phyloP scores from a whole-genome alignment of 177 flowering plant species.

The Vitis hybrid region DNA sequence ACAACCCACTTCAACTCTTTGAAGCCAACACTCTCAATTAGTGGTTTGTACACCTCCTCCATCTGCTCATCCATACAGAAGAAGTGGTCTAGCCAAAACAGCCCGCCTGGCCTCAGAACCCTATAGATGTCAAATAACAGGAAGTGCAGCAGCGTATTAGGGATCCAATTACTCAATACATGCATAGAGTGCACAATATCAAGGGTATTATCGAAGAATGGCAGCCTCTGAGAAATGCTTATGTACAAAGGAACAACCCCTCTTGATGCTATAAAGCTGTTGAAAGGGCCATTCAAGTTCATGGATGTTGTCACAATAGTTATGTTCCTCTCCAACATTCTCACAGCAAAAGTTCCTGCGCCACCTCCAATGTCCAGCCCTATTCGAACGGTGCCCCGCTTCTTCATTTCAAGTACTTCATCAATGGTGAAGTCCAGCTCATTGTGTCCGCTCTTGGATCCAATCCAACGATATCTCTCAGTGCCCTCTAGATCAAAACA shows the following conservation, averaged over 20 bases:
- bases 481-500: constrained; percentile 57
- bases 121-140: constrained; percentile 60
- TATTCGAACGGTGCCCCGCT: constrained; percentile 49
- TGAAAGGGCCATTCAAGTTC: constrained; percentile 71
- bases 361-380: constrained; percentile 81
- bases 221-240: constrained; percentile 66
- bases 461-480: constrained; percentile 47
- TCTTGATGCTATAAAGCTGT: constrained; percentile 59
- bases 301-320: constrained; percentile 64
- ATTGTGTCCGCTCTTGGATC: not conserved
- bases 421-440: constrained; percentile 53
- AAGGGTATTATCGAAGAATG: constrained; percentile 69
- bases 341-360: constrained; percentile 52
- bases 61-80: constrained; percentile 51
- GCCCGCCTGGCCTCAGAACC: constrained; percentile 74
- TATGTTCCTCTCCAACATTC: constrained; percentile 58
- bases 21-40: constrained; percentile 57
- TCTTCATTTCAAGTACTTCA: constrained; percentile 41
- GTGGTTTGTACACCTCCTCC: constrained; percentile 43
- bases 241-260: constrained; percentile 63
- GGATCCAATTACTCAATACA: constrained; percentile 74
- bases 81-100: constrained; percentile 77
- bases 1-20: constrained; percentile 55
- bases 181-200: constrained; percentile 77
- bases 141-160: constrained; percentile 48